These are phyloP conservation scores for Fusarium metavorans DNA, from an alignment of 2,329 filamentous ascomycete species.

Conservation along the genomic window DNA sequence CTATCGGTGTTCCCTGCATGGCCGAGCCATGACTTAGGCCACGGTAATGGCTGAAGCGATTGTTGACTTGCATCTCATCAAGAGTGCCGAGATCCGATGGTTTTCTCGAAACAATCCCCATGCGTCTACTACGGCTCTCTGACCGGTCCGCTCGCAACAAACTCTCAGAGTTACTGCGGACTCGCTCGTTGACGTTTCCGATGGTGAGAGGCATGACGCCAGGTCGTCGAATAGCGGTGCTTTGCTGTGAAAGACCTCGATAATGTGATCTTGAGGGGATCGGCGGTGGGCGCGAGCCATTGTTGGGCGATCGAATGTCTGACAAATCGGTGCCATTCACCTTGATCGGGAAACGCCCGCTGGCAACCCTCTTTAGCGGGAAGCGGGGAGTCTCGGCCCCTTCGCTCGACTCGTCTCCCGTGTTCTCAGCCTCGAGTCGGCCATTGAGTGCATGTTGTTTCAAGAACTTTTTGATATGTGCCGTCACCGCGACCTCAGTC, in stretches of 20 bases:
- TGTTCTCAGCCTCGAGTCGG: constrained; percentile 66
- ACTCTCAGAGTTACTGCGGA: constrained; percentile 75
- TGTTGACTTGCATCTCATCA: constrained; percentile 72
- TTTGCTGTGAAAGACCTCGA: constrained; percentile 78
- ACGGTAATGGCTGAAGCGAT: constrained; percentile 75
- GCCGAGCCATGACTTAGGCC: constrained; percentile 77
- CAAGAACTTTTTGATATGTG: constrained; percentile 72
- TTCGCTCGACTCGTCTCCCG: constrained; percentile 75
- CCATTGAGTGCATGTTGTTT: constrained; percentile 65
- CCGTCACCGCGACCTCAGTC: constrained; percentile 69
- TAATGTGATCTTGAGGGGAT: constrained; percentile 84
- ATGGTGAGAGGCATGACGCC: constrained; percentile 78
- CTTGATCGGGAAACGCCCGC: constrained; percentile 75
- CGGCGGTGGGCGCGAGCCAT: constrained; percentile 73
- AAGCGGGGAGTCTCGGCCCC: constrained; percentile 83
- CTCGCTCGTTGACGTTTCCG: constrained; percentile 75
- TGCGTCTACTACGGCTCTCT: constrained; percentile 69
- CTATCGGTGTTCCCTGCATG: constrained; percentile 66
- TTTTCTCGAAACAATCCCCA: constrained; percentile 73
- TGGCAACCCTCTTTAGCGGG: constrained; percentile 70
- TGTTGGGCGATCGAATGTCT: constrained; percentile 75
- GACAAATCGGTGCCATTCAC: constrained; percentile 79
- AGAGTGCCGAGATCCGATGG: constrained; percentile 71
- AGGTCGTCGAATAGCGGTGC: constrained; percentile 73
- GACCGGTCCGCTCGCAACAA: constrained; percentile 65